phyloP scores from a whole-genome alignment of 2,329 filamentous ascomycete genomes.

The Colletotrichum phormii region DNA sequence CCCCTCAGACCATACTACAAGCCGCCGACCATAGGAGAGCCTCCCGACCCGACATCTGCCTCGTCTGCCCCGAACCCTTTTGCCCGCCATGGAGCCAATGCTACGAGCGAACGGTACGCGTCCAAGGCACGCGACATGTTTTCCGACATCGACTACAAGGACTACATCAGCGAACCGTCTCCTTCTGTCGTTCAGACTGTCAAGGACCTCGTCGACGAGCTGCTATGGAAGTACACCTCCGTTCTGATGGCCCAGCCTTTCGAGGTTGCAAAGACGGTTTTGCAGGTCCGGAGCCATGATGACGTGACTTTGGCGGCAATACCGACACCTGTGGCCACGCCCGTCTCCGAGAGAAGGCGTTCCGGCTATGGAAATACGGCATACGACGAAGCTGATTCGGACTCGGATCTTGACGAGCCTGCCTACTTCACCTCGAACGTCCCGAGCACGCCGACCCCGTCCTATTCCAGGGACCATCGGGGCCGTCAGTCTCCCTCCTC shows the following conservation, averaged over 20 bases:
- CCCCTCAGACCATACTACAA: slow-evolving; percentile 79
- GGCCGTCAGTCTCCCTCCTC: slow-evolving; percentile 46
- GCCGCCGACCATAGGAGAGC: slow-evolving; percentile 66
- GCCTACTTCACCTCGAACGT: slow-evolving; percentile 83
- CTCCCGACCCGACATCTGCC: slow-evolving; percentile 48
- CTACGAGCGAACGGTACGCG: slow-evolving; percentile 57
- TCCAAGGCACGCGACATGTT: slow-evolving; percentile 85
- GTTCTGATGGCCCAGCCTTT: slow-evolving; percentile 94
- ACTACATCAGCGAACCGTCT: slow-evolving; percentile 82
- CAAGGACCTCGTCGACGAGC: slow-evolving; percentile 83
- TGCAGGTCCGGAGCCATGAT: slow-evolving; percentile 79
- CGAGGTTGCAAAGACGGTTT: slow-evolving; percentile 93
- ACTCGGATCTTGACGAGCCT: slow-evolving; percentile 81
- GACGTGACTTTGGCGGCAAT: slow-evolving; percentile 42
- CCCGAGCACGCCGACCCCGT: slow-evolving; percentile 65
- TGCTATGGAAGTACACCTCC: slow-evolving; percentile 91
- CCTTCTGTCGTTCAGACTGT: slow-evolving; percentile 80
- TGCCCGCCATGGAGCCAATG: slow-evolving; percentile 52
- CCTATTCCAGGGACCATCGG: slow-evolving; percentile 48
- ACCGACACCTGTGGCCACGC: slow-evolving; percentile 43
- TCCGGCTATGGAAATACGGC: slow-evolving; percentile 49
- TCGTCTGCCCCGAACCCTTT: slow-evolving; percentile 58
- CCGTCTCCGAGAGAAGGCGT: slow-evolving; percentile 43
- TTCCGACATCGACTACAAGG: slow-evolving; percentile 90
- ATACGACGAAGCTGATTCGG: slow-evolving; percentile 63